Percentiles rank a stretch among this genome's conserved stretches.
Conservation (phyloP, 225 moss, liverwort and hornwort genomes). For the Rhytidiadelphus loreus region DNA sequence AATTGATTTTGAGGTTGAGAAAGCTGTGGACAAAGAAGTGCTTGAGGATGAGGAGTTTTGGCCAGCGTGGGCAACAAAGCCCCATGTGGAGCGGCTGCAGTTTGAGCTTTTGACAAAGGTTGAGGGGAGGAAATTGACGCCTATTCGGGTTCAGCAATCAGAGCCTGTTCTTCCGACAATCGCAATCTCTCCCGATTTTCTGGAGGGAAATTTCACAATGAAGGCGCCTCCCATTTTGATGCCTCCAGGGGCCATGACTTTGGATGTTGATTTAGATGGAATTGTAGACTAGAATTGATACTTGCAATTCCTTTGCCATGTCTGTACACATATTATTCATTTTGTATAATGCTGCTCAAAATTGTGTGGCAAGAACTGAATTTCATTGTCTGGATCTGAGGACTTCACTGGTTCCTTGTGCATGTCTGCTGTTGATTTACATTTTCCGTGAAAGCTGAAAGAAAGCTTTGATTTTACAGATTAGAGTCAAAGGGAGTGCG, state of each 20-base stretch:
- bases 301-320: background rate
- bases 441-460: background rate
- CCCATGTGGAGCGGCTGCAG: slow-evolving; percentile 44
- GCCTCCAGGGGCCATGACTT: slow-evolving; percentile 35
- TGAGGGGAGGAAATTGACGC: slow-evolving; percentile 47
- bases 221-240: slow-evolving; percentile 1
- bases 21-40: slow-evolving; percentile 24
- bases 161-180: slow-evolving; percentile 36
- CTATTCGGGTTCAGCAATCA: slow-evolving; percentile 40
- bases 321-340: background rate
- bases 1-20: slow-evolving; percentile 60
- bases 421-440: background rate
- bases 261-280: slow-evolving; percentile 35
- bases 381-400: background rate
- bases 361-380: background rate
- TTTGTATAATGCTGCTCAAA: background rate
- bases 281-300: slow-evolving; percentile 7
- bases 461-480: background rate
- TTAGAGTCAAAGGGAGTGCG: no score
- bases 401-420: background rate
- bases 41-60: slow-evolving; percentile 22
- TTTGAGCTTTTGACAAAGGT: slow-evolving; percentile 71
- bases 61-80: slow-evolving; percentile 68
- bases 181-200: slow-evolving; percentile 4
- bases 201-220: slow-evolving; percentile 15